A percentile compares a stretch with the other conserved stretches of the same genome.
Conservation (phyloP, 2,329 filamentous ascomycete genomes). For the Celoporthe dispersa region DNA sequence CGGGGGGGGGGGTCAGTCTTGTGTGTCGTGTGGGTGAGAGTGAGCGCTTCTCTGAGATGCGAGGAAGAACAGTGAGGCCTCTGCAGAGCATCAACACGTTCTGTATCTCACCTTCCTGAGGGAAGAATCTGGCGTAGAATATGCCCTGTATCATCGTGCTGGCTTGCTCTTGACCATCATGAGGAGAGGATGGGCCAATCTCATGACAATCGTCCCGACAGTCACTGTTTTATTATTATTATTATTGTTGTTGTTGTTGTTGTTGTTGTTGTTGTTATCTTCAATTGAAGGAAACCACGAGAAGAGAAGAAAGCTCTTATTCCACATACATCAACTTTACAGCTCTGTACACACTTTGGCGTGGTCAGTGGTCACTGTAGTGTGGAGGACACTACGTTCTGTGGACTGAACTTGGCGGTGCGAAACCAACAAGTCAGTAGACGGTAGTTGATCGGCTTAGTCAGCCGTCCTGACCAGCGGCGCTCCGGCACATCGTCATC, state of each 20-base stretch:
- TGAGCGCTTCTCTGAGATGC: neutral
- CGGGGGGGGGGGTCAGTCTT: neutral
- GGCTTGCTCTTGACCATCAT: constrained; percentile 17
- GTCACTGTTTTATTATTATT: too few relatives aligned
- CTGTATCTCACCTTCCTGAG: constrained; percentile 59
- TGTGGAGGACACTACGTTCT: neutral
- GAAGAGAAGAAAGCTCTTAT: neutral
- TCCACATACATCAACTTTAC: neutral
- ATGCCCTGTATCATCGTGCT: constrained; percentile 69
- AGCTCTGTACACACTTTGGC: neutral
- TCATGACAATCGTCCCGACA: neutral
- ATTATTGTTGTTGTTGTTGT: too few relatives aligned
- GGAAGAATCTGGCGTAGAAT: constrained; percentile 72
- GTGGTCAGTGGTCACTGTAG: neutral
- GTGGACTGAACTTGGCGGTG: neutral
- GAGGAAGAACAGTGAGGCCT: neutral
- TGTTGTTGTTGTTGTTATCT: too few relatives aligned
- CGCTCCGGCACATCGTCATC: neutral
- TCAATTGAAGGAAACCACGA: too few relatives aligned
- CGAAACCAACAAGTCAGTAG: neutral
- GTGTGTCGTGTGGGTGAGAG: neutral
- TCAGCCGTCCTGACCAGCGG: neutral
- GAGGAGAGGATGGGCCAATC: neutral
- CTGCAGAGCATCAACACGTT: neutral
- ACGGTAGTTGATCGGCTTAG: neutral